A percentile compares a stretch with the other conserved stretches of the same genome.
Conservation (phyloP, 2,329 filamentous ascomycete species). For the Sarocladium oryzae region DNA sequence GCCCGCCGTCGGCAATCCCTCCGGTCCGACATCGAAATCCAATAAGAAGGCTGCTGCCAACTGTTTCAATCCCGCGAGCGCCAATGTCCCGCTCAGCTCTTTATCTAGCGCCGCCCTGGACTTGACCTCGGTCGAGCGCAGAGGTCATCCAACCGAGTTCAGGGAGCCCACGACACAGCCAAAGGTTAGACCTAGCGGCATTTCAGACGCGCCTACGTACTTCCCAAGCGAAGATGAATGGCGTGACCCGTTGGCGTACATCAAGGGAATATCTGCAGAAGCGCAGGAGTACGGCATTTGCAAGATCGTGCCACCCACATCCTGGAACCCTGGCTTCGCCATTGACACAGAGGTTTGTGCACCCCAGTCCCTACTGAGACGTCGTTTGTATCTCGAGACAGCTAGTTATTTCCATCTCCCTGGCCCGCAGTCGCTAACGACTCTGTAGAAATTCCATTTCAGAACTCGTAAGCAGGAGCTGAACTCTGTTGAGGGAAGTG, state of each 20-base stretch:
- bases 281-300: slow-evolving; percentile 84
- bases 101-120: slow-evolving; percentile 63
- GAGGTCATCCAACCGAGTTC: slow-evolving; percentile 71
- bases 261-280: slow-evolving; percentile 83
- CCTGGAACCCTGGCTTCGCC: slow-evolving; percentile 90
- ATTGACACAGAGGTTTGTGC: slow-evolving; percentile 83
- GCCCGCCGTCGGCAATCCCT: slow-evolving; percentile 34
- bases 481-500: slow-evolving; percentile 97
- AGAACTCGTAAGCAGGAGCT: slow-evolving; percentile 92
- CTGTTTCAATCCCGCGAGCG: slow-evolving; percentile 44
- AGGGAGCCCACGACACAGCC: slow-evolving; percentile 49
- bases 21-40: slow-evolving; percentile 35
- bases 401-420: too few species aligned
- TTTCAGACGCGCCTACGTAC: slow-evolving; percentile 87
- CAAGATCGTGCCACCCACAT: slow-evolving; percentile 90
- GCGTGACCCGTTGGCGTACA: slow-evolving; percentile 88
- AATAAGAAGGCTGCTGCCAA: slow-evolving; percentile 49
- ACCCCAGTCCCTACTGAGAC: background rate
- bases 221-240: slow-evolving; percentile 89
- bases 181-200: slow-evolving; percentile 71
- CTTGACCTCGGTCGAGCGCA: slow-evolving; percentile 82
- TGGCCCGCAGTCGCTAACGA: background rate
- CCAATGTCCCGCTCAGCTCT: slow-evolving; percentile 47
- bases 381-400: background rate
- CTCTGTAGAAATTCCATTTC: slow-evolving; percentile 81